Base-by-base conservation (phyloP, 2,329 filamentous ascomycete species). In the Fusarium pseudoanthophilum region DNA sequence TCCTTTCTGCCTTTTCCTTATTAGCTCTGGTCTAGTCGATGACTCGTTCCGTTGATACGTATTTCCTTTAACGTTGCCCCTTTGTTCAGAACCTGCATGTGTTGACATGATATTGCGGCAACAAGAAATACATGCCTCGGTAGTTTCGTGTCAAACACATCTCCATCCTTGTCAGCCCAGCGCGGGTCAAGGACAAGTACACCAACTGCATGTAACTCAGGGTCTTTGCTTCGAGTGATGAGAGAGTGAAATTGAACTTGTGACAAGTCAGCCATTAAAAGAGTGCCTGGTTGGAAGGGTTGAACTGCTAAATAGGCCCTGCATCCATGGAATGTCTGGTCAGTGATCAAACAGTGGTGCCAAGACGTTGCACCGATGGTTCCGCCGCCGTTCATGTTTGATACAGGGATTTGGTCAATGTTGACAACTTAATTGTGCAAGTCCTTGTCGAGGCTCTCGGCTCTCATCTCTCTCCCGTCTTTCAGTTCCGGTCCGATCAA, bases 331-430 rank as follows among this genome's bases (percentile, higher is more conserved):
- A 32, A 53, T 53, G 20, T 28, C 26, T 48, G 34, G 51, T 18
- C 20, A 40, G 34, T 30, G 51, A 28, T 42, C 56, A 67, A 46
- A 51, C 20, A 45, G 39, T 64, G 28, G 32, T 59, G 70, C 70
- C 66, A 71, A 67, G 70, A 72, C 37, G 70, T 73, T 72, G 66
- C 70, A 59, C 66, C 70, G 39, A 73, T 71, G 52, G 52, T 53
- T 62, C 70, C 52, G 57, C 52, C 60, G 37, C 56, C 34, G 66
- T 73, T 67, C 32, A 71, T 66, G 60, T 55, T 66, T 65, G 40
- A 53, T 55, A 48, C 70, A 70, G 49, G 67, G 60, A 45, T 55
- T 43, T 73, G 49, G 37, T n/a, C 30, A 34, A 36, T 52, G 58
- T 59, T 24, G 36, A 37, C 11, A 37, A 37, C 18, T 37, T 37